Conservation (phyloP, 108 stramenopile species). For the Conticribra weissflogii region DNA sequence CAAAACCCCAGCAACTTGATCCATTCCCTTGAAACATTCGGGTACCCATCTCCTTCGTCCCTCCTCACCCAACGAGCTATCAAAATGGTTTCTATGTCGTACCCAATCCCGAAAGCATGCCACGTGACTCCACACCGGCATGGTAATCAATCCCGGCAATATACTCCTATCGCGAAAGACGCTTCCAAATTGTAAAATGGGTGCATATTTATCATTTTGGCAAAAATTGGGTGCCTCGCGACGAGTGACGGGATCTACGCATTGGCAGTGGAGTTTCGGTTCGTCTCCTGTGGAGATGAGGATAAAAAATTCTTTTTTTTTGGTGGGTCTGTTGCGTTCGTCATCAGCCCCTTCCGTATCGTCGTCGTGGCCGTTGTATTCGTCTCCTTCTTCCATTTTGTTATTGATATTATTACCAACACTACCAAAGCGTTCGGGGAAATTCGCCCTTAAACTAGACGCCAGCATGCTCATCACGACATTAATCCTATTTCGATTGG, state of each 20-base stretch:
- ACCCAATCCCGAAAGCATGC: background rate
- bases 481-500: background rate
- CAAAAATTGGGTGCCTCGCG: background rate
- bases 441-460: background rate
- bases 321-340: no score
- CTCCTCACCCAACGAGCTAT: background rate
- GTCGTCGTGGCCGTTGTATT: no score
- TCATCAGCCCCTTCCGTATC: no score
- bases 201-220: background rate
- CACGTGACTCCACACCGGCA: background rate
- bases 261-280: background rate
- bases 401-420: no score
- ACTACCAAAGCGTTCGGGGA: no score
- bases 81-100: background rate
- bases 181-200: conserved; percentile 5
- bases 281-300: background rate
- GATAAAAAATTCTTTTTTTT: background rate
- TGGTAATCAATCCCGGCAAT: background rate
- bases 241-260: background rate
- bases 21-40: no score
- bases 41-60: no score
- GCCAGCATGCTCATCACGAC: background rate
- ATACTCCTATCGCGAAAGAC: background rate
- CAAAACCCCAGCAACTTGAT: no score
- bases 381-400: no score